A percentile compares a stretch with the other conserved stretches of the same genome.
Evolutionary conservation across 257 asterid species (phyloP).

Genomic region (Nicotiana otophora): DNA sequence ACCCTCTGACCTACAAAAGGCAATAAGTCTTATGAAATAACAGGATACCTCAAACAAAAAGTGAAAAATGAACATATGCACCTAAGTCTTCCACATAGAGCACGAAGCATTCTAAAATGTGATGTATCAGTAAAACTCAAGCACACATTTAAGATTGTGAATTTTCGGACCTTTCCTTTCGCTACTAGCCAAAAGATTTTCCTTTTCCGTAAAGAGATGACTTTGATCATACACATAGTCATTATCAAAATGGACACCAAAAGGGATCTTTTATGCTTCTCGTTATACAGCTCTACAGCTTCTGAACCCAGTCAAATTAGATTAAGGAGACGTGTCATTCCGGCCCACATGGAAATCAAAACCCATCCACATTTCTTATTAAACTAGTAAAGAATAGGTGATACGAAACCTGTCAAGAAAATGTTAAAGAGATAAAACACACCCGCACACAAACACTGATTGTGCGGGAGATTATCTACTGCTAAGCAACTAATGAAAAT

Average conservation of each 20-base stretch:
- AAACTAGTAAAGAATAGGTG: not conserved
- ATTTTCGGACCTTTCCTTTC: not conserved
- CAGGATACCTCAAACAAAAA: not conserved
- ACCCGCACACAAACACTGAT: not conserved
- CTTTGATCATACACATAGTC: not conserved
- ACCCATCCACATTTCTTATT: not conserved
- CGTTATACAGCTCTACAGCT: not conserved
- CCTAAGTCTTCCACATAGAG: not conserved
- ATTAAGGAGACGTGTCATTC: not conserved
- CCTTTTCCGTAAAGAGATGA: not conserved
- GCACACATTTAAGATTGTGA: not conserved
- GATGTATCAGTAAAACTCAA: not conserved
- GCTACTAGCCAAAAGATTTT: not conserved
- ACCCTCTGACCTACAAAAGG: slow-evolving; percentile 74
- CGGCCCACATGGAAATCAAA: not conserved
- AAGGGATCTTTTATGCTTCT: not conserved
- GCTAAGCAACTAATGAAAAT: not conserved
- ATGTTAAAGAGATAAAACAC: not conserved
- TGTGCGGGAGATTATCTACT: not conserved
- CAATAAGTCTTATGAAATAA: not conserved
- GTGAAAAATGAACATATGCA: not conserved
- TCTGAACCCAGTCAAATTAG: not conserved
- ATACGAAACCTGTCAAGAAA: not conserved
- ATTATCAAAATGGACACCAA: not conserved
- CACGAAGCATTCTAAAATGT: not conserved